Evolutionary conservation across 2,329 filamentous ascomycete genomes (phyloP), one percentile per base, ranked within the genome.

Genomic region (Boeremia exigua): DNA sequence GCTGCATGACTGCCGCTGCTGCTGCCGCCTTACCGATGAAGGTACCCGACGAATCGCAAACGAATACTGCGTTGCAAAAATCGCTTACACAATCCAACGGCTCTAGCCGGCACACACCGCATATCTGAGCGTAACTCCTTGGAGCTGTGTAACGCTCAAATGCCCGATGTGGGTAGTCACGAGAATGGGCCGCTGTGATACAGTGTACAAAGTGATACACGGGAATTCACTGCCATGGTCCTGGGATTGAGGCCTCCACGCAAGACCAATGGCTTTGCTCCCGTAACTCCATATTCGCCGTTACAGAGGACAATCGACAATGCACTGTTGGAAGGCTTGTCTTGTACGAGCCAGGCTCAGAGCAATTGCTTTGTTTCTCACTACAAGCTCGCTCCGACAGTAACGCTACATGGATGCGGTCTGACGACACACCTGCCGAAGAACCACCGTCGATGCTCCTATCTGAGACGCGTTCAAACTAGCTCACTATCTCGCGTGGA

Each of bases 31-130:
- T 36, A 14, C 45, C 39, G 33, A n/a, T 23, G 19, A 38, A 6
- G 29, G 32, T 28, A 12, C 17, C 27, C 39, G 29, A 28, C 15
- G 46, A 40, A 27, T 9, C 17, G 33, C 44, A 32, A 8, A 33
- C 33, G 11, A 28, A 38, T 4, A 28, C n/a, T 38, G 5, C 44
- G 17, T 17, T 28, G n/a, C 28, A 10, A 11, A 12, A 29, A 36
- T 11, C 8, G 2, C 39, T 12, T 32, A 27, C 30, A 28, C 52
- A 39, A 11, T 12, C 27, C 39, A 27, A 6, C 29, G 33, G 45
- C 52, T 30, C 38, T 55, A 39, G 49, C 52, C 29, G 33, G 45
- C 52, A 25, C 38, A 49, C 52, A 55, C 52, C 52, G 52, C 40
- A 49, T 30, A 5, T 25, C 46, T 25, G 29, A 27, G 19, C 19